These are phyloP conservation scores for Candida tetrigidarum DNA, from an alignment of 1,139 yeast species.

Conservation along the genomic window DNA sequence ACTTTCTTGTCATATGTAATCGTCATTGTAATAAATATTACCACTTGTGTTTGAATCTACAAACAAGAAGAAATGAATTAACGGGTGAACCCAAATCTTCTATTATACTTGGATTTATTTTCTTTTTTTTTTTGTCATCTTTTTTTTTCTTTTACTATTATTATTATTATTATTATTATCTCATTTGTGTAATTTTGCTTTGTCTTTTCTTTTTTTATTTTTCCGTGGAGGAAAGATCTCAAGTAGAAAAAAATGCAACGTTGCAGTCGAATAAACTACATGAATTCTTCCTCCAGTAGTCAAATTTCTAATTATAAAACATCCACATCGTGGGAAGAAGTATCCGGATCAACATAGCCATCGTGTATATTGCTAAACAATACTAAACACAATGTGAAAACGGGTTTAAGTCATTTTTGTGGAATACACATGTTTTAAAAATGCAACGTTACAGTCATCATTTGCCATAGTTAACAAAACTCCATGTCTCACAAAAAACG, in stretches of 20 bases:
- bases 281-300: background rate
- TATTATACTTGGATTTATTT: no score
- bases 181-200: background rate
- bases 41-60: background rate
- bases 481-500: background rate
- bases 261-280: constrained; percentile 17
- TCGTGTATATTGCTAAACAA: background rate
- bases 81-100: no score
- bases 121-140: no score
- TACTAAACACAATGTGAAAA: background rate
- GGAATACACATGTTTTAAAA: background rate
- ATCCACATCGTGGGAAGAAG: background rate
- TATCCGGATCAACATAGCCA: background rate
- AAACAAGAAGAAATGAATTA: no score
- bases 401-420: background rate
- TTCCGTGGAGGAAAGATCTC: constrained; percentile 4
- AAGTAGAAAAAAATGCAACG: constrained; percentile 21
- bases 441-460: constrained; percentile 22
- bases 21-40: constrained; percentile 9
- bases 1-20: constrained; percentile 26
- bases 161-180: background rate
- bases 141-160: no score
- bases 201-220: background rate
- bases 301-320: background rate
- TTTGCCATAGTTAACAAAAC: constrained; percentile 7